Base-by-base conservation (phyloP, 768 basidiomycete genomes). In the Russula brevipes region DNA sequence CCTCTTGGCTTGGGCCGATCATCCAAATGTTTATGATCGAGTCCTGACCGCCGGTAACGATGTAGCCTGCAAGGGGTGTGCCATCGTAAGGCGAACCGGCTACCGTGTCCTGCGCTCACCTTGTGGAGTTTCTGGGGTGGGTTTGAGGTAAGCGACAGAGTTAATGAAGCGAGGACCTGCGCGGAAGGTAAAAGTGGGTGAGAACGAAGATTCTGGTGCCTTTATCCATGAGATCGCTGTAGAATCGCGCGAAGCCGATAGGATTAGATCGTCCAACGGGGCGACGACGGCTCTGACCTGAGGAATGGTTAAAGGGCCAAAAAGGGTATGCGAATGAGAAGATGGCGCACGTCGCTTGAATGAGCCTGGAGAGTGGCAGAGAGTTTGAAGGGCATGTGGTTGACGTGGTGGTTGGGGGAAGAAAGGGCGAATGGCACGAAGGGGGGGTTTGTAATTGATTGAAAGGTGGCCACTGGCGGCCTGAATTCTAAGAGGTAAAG, bases 241-340 rank as follows among this genome's bases (percentile, higher is more conserved):
- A 16, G 89, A 79, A 80, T 98, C 95, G 72, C 95, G 85, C 51
- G 95, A 97, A 64, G 89, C 90, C 24, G 94, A 97, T 65, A 98
- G 80, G 66, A 98, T 78, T 66, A 93, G 80, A 68, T 85, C 78
- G 73, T 90, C 78, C 35, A 84, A 84, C 41, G 93, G 91, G 49
- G 91, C 85, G 57, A 77, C 83, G 65, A 98, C 78, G 41, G 85
- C 88, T 71, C 93, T 88, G 67, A 96, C 94, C 92, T 96, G 55
- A 35, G n/a, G 71, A 42, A 69, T 69, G 63, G 67, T 30, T 53
- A 65, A 42, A 59, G 65, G 60, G 64, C 72, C 65, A 71, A 66
- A 69, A 72, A 53, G 59, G 58, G 49, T 57, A 41, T 6, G 57
- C 30, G 33, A 45, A 57, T 19, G 54, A 57, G 41, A 68, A 45